Evolutionary conservation across 192 early-diverging fungal species (phyloP), one percentile per base, ranked within the genome.

Genomic region (Umbelopsis sp.): DNA sequence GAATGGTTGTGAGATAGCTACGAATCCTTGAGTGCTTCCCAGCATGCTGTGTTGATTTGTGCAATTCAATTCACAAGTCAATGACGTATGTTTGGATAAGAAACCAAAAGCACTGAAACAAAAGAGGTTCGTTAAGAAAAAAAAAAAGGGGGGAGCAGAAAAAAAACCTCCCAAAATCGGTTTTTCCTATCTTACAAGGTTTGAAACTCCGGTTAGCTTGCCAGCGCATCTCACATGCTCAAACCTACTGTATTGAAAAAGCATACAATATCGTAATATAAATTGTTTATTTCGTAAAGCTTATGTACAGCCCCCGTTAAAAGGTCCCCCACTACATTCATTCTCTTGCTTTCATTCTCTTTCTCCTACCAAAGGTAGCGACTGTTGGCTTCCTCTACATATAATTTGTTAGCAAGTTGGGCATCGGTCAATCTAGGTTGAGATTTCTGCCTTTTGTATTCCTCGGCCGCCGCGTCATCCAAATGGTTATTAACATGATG

Each of bases 401-500:
- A 62, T 20, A 62, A n/a, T 32, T 62, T 62, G 7, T 32, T 31
- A 3, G 56, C 56, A 20, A 62, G 31, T 62, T 62, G 56, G 2
- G 56, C 56, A 32, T 62, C 56, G 5, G 29, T 34, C 31, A 62
- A 5, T 32, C 31, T 22, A 34, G 56, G 56, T 62, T 62, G 56
- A 34, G 56, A 29, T 62, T 62, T 11, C 56, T 62, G 24, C 20
- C 17, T 29, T 12, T 62, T 62, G 26, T 36, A 62, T 20, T 29
- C 56, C 31, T 62, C 56, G 10, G 26, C 26, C 26, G 56, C 56
- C 0, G 56, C 56, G 17, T 62, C 56, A n/a, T 62, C 56, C 56
- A 62, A 77, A 45, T 77, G 75, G 38, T 77, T 67, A 47, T 77
- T 77, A 34, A 77, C 75, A 26, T 77, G 75, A 25, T 72, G 65